Evolutionary conservation across 352 stramenopile species (phyloP).

Genomic region (Phytophthora rubi): DNA sequence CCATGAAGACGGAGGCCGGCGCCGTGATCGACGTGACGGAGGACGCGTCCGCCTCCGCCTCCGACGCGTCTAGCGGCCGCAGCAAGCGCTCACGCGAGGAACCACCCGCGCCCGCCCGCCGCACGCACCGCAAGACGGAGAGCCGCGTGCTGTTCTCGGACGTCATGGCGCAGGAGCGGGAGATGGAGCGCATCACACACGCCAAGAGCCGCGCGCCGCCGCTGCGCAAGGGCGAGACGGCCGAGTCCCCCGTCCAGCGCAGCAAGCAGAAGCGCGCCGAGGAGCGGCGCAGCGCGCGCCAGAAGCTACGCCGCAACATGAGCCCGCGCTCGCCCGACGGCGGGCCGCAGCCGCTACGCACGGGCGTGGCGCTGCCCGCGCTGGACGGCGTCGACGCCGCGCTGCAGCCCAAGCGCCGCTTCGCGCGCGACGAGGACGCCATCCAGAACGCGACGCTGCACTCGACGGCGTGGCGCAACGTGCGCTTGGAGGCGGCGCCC

Average conservation of each 20-base stretch:
- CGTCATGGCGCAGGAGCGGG: slow-evolving; percentile 61
- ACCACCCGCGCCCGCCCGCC: slow-evolving; percentile 11
- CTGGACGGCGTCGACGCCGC: slow-evolving; percentile 20
- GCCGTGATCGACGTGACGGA: slow-evolving; percentile 16
- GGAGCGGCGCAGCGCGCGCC: slow-evolving; percentile 53
- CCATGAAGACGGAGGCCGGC: slow-evolving; percentile 2
- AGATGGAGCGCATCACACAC: slow-evolving; percentile 53
- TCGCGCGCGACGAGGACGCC: slow-evolving; percentile 44
- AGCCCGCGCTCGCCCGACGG: slow-evolving; percentile 58
- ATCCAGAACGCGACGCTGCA: slow-evolving; percentile 56
- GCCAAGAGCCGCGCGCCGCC: slow-evolving; percentile 30
- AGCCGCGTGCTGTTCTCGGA: slow-evolving; percentile 55
- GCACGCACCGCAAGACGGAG: slow-evolving; percentile 38
- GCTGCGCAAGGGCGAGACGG: slow-evolving; percentile 57
- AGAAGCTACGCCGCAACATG: slow-evolving; percentile 50
- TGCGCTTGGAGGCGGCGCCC: slow-evolving; percentile 42
- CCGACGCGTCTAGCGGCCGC: slow-evolving; percentile 1
- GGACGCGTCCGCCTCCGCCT: neutral
- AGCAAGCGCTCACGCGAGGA: slow-evolving; percentile 20
- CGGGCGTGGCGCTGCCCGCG: slow-evolving; percentile 29
- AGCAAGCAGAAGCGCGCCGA: slow-evolving; percentile 60
- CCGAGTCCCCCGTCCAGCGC: slow-evolving; percentile 18
- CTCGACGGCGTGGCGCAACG: slow-evolving; percentile 69
- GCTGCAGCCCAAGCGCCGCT: slow-evolving; percentile 25
- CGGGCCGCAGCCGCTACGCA: slow-evolving; percentile 28